Conservation (phyloP, 2,329 filamentous ascomycete genomes). For the Monosporascus sp. region DNA sequence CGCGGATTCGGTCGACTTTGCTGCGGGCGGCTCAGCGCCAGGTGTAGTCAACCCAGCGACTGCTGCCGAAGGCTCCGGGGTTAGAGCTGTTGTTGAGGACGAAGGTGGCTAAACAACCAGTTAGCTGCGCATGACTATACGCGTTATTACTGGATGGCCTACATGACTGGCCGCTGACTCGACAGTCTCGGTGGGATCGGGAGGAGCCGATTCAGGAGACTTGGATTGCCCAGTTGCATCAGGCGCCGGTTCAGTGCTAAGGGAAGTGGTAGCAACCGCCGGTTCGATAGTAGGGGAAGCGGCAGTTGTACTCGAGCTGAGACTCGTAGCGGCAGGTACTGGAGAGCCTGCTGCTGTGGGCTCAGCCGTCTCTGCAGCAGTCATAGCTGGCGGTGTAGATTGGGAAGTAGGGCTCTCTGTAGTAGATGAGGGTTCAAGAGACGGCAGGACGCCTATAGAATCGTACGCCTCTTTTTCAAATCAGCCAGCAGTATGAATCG, state of each 20-base stretch:
- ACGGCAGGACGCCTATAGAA: too few species aligned
- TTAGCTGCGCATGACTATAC: background rate
- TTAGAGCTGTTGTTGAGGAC: background rate
- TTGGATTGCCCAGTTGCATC: background rate
- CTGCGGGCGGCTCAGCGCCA: background rate
- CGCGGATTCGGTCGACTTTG: background rate
- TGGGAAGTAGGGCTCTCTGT: background rate
- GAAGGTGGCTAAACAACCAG: conserved; percentile 2
- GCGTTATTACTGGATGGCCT: background rate
- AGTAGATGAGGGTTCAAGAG: too few species aligned
- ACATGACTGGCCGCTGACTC: background rate
- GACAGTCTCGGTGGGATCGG: background rate
- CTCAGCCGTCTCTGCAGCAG: background rate
- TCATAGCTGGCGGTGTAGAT: background rate
- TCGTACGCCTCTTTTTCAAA: too few species aligned
- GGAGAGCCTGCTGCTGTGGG: background rate
- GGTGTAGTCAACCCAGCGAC: background rate
- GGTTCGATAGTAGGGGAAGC: background rate
- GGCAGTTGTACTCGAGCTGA: background rate
- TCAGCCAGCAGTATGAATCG: too few species aligned
- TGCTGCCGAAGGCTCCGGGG: too few species aligned
- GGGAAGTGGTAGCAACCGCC: background rate
- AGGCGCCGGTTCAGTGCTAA: background rate
- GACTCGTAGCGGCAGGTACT: background rate
- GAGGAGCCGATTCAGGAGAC: background rate